Percentiles rank a stretch among this genome's conserved stretches.
These are phyloP conservation scores for Rhododendron ovatum DNA, from an alignment of 148 eudicot genomes.

Conservation along the genomic window DNA sequence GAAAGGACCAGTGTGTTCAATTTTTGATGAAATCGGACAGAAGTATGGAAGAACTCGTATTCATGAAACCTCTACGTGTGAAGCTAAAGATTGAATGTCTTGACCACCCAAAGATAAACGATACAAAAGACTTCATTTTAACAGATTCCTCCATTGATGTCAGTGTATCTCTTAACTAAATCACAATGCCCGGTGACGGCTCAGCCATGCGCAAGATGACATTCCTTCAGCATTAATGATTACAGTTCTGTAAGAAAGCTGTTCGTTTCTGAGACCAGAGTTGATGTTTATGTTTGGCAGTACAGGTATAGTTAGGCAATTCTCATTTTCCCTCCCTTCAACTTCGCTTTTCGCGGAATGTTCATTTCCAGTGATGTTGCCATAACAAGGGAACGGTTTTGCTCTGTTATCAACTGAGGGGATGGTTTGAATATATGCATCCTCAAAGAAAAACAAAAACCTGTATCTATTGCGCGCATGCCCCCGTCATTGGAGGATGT, in stretches of 20 bases:
- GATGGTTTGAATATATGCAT: not conserved
- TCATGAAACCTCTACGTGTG: constrained; percentile 61
- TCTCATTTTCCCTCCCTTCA: not conserved
- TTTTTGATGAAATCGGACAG: constrained; percentile 36
- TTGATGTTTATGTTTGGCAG: not conserved
- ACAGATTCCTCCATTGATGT: constrained; percentile 66
- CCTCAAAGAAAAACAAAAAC: not conserved
- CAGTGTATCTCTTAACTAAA: constrained; percentile 42
- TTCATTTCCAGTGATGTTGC: not conserved
- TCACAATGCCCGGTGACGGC: not conserved
- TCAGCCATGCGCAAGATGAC: not conserved
- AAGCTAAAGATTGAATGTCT: constrained; percentile 47
- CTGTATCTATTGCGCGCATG: not conserved
- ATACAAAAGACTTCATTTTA: constrained; percentile 45
- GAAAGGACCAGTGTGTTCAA: constrained; percentile 34
- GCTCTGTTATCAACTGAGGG: not conserved
- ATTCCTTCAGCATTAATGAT: not conserved
- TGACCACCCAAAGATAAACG: constrained; percentile 69
- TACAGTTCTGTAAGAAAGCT: not conserved
- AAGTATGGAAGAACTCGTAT: constrained; percentile 57
- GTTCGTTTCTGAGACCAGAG: not conserved
- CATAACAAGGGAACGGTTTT: not conserved
- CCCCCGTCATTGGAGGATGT: not conserved
- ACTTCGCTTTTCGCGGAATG: not conserved
- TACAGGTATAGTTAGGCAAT: not conserved